Percentiles rank a stretch among this genome's conserved stretches.
phyloP scores from a whole-genome alignment of 1,284 basidiomycete genomes.

The Cerioporus squamosus region DNA sequence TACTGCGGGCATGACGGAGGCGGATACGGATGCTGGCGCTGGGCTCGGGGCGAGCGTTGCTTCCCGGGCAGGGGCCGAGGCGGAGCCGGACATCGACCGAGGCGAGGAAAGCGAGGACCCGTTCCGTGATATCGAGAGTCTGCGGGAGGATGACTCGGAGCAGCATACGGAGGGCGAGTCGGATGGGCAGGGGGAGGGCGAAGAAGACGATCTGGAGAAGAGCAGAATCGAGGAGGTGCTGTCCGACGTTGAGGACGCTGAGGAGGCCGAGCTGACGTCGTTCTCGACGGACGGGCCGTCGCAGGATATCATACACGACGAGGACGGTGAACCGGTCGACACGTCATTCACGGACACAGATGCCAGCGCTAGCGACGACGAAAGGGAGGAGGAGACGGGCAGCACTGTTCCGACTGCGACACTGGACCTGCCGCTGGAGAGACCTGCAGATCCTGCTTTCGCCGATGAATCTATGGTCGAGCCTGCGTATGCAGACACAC shows the following conservation, averaged over 20 bases:
- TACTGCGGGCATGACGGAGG: constrained; percentile 36
- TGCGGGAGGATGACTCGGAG: constrained; percentile 57
- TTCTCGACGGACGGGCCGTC: constrained; percentile 73
- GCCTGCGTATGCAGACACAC: constrained; percentile 25
- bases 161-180: constrained; percentile 18
- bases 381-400: constrained; percentile 23
- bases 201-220: constrained; percentile 44
- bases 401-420: constrained; percentile 21
- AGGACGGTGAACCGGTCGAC: constrained; percentile 14
- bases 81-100: constrained; percentile 41
- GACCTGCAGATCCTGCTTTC: constrained; percentile 1
- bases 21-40: constrained; percentile 36
- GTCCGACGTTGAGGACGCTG: constrained; percentile 55
- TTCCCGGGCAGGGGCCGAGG: background rate
- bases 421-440: constrained; percentile 16
- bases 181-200: constrained; percentile 34
- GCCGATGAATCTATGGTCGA: constrained; percentile 12
- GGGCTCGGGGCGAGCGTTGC: background rate
- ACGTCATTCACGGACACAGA: constrained; percentile 25
- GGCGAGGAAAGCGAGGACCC: constrained; percentile 77
- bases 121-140: constrained; percentile 86
- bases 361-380: constrained; percentile 17
- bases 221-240: constrained; percentile 52
- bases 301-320: constrained; percentile 21
- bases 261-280: constrained; percentile 67